phyloP scores from a whole-genome alignment of 2,329 filamentous ascomycete species.

The Emergomyces pasteurianus region DNA sequence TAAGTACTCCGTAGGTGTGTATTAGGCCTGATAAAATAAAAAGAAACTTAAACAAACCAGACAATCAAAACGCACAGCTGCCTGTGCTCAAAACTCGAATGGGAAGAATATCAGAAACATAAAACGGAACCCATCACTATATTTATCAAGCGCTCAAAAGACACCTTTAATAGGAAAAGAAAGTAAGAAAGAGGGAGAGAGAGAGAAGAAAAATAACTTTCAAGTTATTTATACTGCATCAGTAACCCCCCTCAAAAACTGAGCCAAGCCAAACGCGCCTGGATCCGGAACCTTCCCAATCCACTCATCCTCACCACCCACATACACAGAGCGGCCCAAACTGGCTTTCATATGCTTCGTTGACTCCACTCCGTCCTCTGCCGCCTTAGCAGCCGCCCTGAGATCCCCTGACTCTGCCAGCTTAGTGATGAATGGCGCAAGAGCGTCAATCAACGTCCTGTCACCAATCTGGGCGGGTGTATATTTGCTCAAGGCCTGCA shows the following conservation, averaged over 20 bases:
- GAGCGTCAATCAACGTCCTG: constrained; percentile 77
- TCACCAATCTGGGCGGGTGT: constrained; percentile 85
- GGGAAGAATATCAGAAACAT: neutral
- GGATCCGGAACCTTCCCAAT: constrained; percentile 64
- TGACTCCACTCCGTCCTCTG: constrained; percentile 61
- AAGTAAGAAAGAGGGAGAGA: too few species aligned
- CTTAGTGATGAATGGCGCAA: constrained; percentile 73
- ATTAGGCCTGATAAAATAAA: neutral
- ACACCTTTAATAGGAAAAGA: too few species aligned
- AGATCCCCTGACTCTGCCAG: constrained; percentile 55
- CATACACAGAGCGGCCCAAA: constrained; percentile 71
- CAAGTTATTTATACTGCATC: constrained; percentile 27
- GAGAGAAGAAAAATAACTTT: too few species aligned
- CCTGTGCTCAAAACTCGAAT: neutral
- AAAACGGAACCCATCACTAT: neutral
- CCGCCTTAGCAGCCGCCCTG: constrained; percentile 61
- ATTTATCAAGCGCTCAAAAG: neutral
- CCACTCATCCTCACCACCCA: constrained; percentile 54
- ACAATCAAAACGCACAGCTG: neutral
- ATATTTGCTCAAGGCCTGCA: constrained; percentile 62
- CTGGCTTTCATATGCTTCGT: constrained; percentile 91
- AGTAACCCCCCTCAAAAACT: constrained; percentile 70
- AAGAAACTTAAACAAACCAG: neutral
- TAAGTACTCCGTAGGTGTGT: neutral
- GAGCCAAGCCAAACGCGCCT: constrained; percentile 65